Conservation (phyloP, 495 filamentous ascomycete genomes). For the Trichoderma orchidacearum region DNA sequence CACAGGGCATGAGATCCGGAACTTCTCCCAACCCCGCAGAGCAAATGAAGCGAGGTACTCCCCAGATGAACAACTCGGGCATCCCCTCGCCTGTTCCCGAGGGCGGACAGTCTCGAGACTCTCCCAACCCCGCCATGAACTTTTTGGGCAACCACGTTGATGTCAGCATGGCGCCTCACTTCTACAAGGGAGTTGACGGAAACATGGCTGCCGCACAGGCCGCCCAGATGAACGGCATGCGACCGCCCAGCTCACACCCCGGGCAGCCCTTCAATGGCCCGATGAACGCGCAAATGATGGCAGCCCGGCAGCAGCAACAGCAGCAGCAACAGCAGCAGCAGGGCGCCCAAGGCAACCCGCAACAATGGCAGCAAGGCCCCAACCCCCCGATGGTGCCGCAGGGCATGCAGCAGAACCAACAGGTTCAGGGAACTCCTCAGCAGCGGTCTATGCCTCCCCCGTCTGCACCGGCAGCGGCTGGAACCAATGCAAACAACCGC, state of each 20-base stretch:
- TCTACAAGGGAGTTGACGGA: constrained; percentile 40
- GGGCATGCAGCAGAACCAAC: constrained; percentile 41
- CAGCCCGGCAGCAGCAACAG: constrained; percentile 19
- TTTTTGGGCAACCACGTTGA: constrained; percentile 55
- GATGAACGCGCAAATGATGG: constrained; percentile 44
- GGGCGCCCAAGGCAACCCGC: constrained; percentile 19
- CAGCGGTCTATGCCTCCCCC: constrained; percentile 81
- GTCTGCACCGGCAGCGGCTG: constrained; percentile 55
- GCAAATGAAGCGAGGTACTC: constrained; percentile 77
- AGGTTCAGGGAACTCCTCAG: constrained; percentile 58
- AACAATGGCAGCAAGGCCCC: constrained; percentile 43
- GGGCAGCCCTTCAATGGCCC: constrained; percentile 43
- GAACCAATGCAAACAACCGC: constrained; percentile 41
- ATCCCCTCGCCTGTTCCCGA: constrained; percentile 77
- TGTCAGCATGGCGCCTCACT: constrained; percentile 46
- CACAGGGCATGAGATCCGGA: constrained; percentile 64
- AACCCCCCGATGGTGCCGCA: constrained; percentile 56
- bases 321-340: constrained; percentile 20
- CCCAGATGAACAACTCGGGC: constrained; percentile 68
- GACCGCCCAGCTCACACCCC: constrained; percentile 80
- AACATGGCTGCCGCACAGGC: constrained; percentile 32
- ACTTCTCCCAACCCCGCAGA: constrained; percentile 83
- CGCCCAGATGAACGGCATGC: constrained; percentile 59
- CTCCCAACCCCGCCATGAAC: constrained; percentile 61
- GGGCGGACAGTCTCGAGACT: constrained; percentile 61